Base-by-base conservation (phyloP, 2,329 filamentous ascomycete species). In the Cladorrhinum sp. region DNA sequence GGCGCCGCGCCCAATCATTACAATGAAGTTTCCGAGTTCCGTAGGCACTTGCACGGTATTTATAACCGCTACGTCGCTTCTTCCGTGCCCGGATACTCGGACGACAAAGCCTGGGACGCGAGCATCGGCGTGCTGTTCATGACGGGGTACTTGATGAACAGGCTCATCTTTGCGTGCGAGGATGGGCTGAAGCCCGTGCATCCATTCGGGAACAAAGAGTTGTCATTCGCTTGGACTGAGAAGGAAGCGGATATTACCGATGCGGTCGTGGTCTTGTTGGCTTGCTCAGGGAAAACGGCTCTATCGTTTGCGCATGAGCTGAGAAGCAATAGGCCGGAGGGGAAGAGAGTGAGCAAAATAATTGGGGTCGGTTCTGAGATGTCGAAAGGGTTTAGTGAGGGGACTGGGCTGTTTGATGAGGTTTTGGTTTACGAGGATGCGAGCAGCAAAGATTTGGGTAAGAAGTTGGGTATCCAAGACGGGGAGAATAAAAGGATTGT, bases 261-360 rank as follows among this genome's bases (percentile, higher is more conserved):
- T 13, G 60, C 60, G 3, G 52, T 58, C 18, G 25, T 64, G 50
- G 45, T 64, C 8, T 20, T 62, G 23, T 23, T 64, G 25, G 62
- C 62, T 20, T 27, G 57, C 29, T 64, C 62, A 12, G 60, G 59
- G 10, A 64, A 64, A 49, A 64, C 62, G 2, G 60, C 54, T 8
- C 24, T 64, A 25, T 48, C 55, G 12, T 59, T 64, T 45, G 62
- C 62, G 9, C 32, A 60, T 18, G 57, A 62, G 55, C 16, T 64
- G 51, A 38, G 55, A 18, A 13, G 45, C 8, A 41, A 49, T 4
- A 36, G 62, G 50, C 59, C 59, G 4, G 22, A 36, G 45, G 59
- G 13, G 1, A 32, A 60, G 49, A 54, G 50, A 49, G 55, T 55
- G 25, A 25, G 13, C 0, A 58, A 57, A 22, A 24, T 64, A 1